Evolutionary conservation across 2,329 filamentous ascomycete species (phyloP), one percentile per base, ranked within the genome.

Genomic region (Cephalotrichum gorgonifer): DNA sequence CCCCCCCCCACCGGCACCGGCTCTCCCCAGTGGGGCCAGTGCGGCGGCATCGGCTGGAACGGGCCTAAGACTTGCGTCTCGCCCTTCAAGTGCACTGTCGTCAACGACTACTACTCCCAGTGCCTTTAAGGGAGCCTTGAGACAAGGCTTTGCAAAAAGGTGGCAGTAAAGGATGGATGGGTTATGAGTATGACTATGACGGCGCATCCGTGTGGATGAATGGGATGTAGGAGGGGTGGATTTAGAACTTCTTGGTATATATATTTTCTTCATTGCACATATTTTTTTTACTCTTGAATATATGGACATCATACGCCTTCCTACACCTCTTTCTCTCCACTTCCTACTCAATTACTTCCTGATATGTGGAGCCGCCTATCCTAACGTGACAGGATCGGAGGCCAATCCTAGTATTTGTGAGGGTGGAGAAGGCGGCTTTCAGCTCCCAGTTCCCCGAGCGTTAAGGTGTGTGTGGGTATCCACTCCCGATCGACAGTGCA

Each of bases 91-190:
- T 72, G 68, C 60, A 59, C 54, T 38, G 60, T 57, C 44, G 31
- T 58, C 48, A 72, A 71, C 57, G 58, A 60, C 41, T 71, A 55
- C 53, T 72, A 70, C 59, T 64, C 49, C 15, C 68, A 72, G 55
- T 72, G 69, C 54, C 50, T 67, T 50, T 71, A 60, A 58, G 50
- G 14, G 48, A 7, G 5, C 17, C 4, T n/a, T n/a, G 27, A 20
- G 26, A 47, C 35, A 25, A 9, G 15, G n/a, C n/a, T n/a, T n/a
- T n/a, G n/a, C n/a, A n/a, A n/a, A n/a, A n/a, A n/a, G n/a, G 28
- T 31, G 28, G 28, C 14, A 14, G 28, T 7, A 31, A 8, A 8
- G 28, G 28, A 31, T 31, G 28, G 28, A 31, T 31, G 28, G 28
- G 28, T 31, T 31, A 8, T 31, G 8, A 31, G 7, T 7, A 31